Conservation (phyloP, 2,329 filamentous ascomycete genomes). For the Akanthomyces dipterigenus region DNA sequence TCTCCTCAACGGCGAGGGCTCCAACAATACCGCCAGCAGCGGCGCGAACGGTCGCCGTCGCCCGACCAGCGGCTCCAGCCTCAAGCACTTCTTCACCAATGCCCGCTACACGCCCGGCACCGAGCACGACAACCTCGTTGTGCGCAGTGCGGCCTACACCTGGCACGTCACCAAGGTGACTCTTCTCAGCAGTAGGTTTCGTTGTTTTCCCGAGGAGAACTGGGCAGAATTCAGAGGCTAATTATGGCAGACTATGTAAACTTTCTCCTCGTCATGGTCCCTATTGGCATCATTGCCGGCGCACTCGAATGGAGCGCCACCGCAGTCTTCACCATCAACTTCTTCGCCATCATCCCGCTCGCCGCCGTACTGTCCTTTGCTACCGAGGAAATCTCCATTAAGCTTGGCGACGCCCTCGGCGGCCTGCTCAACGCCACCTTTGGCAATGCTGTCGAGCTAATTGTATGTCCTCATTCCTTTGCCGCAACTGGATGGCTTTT, state of each 20-base stretch:
- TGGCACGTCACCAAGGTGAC: slow-evolving; percentile 54
- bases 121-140: slow-evolving; percentile 38
- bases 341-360: slow-evolving; percentile 72
- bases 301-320: slow-evolving; percentile 55
- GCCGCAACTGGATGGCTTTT: background rate
- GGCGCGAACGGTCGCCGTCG: background rate
- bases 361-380: slow-evolving; percentile 69
- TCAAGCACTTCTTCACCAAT: slow-evolving; percentile 42
- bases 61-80: slow-evolving; percentile 13
- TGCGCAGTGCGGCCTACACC: slow-evolving; percentile 39
- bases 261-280: slow-evolving; percentile 65
- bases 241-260: slow-evolving; percentile 62
- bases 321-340: slow-evolving; percentile 69
- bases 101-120: slow-evolving; percentile 44
- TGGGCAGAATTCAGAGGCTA: no score
- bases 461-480: slow-evolving; percentile 40
- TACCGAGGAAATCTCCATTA: slow-evolving; percentile 68
- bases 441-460: slow-evolving; percentile 73
- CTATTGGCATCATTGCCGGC: slow-evolving; percentile 64
- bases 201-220: background rate
- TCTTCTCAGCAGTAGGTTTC: slow-evolving; percentile 49
- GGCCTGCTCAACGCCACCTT: slow-evolving; percentile 72
- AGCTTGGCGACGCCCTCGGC: slow-evolving; percentile 66
- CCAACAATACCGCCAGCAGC: background rate
- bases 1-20: slow-evolving; percentile 31